A percentile compares a stretch with the other conserved stretches of the same genome.
Conservation (phyloP, 768 basidiomycete species). For the Boletus rex-veris region DNA sequence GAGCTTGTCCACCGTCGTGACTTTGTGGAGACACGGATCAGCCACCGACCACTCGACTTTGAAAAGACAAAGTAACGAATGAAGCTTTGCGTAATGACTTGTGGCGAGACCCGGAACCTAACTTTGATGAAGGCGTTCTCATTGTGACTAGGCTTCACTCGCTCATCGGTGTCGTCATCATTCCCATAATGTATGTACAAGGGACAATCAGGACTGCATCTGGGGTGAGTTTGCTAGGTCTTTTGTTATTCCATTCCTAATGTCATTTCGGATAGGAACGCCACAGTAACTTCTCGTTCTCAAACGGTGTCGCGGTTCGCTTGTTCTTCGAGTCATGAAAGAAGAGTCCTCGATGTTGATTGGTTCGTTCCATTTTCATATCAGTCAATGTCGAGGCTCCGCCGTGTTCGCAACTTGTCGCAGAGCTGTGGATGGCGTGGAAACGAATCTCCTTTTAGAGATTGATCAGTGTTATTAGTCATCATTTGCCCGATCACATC, state of each 20-base stretch:
- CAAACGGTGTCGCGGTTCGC: neutral
- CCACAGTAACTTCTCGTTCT: constrained; percentile 7
- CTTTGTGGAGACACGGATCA: neutral
- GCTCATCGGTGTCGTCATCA: constrained; percentile 16
- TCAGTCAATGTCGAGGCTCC: neutral
- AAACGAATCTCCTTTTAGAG: neutral
- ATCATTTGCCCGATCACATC: constrained; percentile 31
- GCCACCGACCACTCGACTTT: constrained; percentile 5
- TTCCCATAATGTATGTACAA: neutral
- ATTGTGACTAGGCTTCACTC: neutral
- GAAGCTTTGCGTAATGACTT: neutral
- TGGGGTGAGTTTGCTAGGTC: constrained; percentile 5
- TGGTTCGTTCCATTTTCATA: constrained; percentile 7
- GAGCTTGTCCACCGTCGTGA: neutral
- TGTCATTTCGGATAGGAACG: constrained; percentile 11
- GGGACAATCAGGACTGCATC: constrained; percentile 1
- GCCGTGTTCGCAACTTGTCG: neutral
- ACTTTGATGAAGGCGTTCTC: neutral
- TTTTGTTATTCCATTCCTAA: constrained; percentile 10
- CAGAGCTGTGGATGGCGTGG: constrained; percentile 6
- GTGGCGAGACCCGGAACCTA: neutral
- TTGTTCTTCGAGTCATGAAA: neutral
- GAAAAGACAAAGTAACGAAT: constrained; percentile 3
- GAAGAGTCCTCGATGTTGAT: neutral
- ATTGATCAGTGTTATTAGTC: constrained; percentile 16